Evolutionary conservation across 2,329 filamentous ascomycete genomes (phyloP), one percentile per base, ranked within the genome.

Genomic region (Trichoderma guizhouense): DNA sequence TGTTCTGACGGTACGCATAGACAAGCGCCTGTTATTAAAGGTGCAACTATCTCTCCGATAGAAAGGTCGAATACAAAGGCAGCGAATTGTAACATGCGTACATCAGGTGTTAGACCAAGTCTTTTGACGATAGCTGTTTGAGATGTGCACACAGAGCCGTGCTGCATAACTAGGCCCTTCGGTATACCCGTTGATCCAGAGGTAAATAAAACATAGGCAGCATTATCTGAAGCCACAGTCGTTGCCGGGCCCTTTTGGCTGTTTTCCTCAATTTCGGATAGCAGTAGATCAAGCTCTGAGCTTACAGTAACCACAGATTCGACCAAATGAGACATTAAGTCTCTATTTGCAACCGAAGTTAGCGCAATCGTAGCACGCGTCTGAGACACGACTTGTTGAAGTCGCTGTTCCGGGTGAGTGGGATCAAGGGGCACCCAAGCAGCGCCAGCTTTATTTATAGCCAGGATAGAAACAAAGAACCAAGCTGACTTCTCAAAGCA

Each of bases 101-200:
- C 63, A 47, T 61, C 63, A 9, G 62, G 64, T 15, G 28, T 51
- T 2, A 71, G 24, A 8, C 69, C 63, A 26, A 73, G 64, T 14
- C 62, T 57, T 47, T 74, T 68, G 11, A 51, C 67, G 7, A 71
- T 72, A 28, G 71, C 65, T 7, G 69, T 71, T 7, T 71, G 64
- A 47, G 64, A 70, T 12, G 72, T 71, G 53, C 61, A 51, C 18
- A 72, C 30, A 3, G 73, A 73, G 7, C 61, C 69, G 47, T 78
- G 77, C 32, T 75, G 73, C 28, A 77, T 72, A 4, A 76, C 66
- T 3, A 77, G 67, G 3, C 76, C 76, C 39, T 78, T 78, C 1
- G 77, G 76, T 7, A 60, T 72, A 7, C 77, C 77, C 1, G 77
- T 78, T 5, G 72, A 74, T 11, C 77, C 77, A 2, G 76, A 77